Base-by-base conservation (phyloP, 208 protist genomes). In the Vickermania ingenoplastis region DNA sequence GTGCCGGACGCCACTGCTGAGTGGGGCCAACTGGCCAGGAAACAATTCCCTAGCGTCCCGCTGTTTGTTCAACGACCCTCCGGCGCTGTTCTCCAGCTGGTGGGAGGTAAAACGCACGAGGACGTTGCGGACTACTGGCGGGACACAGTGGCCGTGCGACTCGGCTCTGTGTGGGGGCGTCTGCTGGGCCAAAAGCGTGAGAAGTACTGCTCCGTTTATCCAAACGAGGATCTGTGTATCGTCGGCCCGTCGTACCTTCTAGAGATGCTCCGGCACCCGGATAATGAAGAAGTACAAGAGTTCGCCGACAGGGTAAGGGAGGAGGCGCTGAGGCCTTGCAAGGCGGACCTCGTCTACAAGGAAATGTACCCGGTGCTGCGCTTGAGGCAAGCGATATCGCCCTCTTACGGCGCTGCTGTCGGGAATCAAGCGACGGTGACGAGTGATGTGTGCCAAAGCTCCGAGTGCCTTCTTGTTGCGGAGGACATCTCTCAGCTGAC, bases 401-500 rank as follows among this genome's bases (percentile, higher is more conserved):
- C 83, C 4, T 86, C 79, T 4, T 83, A 77, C 66, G 83, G 79
- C 21, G 71, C 68, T 26, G 45, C 21, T 21, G 21, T 21, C 17
- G 27, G 53, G 53, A 13, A 14, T 22, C 1, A 13, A 26, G 23
- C 48, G 28, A 21, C 27, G 17, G 67, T 75, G 17, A 28, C 24
- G 1, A 66, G 79, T 51, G 65, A 85, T 14, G 74, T 83, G 24
- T 87, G 83, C 60, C 64, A 68, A 27, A 67, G 77, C 21, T 91
- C 83, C 11, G 80, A 91, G 71, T 91, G 84, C 59, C 65, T 89
- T 2, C 58, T 86, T 17, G 61, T 87, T 28, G 83, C 81, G 52
- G 60, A 84, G 53, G 84, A 86, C 58, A 60, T 89, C 2, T 67
- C 78, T 65, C 78, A 89, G 2, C 74, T 69, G 0, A 73, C 71